These are phyloP conservation scores for Solanum commersonii DNA, from an alignment of 257 asterid genomes.

Conservation along the genomic window DNA sequence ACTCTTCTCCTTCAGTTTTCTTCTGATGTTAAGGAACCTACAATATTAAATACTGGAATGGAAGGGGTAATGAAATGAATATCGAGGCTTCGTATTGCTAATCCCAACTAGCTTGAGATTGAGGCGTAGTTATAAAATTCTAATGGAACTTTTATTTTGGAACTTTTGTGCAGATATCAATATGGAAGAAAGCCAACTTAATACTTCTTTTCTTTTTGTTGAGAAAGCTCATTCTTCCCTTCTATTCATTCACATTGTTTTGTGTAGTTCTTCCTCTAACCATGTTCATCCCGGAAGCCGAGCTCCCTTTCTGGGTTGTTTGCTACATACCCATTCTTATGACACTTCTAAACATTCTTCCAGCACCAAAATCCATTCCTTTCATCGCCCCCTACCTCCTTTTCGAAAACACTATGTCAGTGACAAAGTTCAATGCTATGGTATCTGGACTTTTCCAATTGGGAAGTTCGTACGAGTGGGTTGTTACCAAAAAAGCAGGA, in stretches of 20 bases:
- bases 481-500: slow-evolving; percentile 59
- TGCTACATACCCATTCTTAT: slow-evolving; percentile 50
- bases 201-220: slow-evolving; percentile 55
- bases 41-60: background rate
- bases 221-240: slow-evolving; percentile 65
- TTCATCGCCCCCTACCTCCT: slow-evolving; percentile 65
- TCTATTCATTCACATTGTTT: slow-evolving; percentile 64
- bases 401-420: slow-evolving; percentile 64
- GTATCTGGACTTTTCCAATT: slow-evolving; percentile 53
- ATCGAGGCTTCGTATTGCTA: background rate
- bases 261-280: slow-evolving; percentile 59
- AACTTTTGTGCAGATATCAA: slow-evolving; percentile 34
- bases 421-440: slow-evolving; percentile 71
- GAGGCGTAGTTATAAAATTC: background rate
- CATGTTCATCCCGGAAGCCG: slow-evolving; percentile 60
- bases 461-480: slow-evolving; percentile 69
- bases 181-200: slow-evolving; percentile 62
- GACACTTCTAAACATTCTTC: slow-evolving; percentile 52
- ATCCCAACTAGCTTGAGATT: background rate
- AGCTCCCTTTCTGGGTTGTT: slow-evolving; percentile 54
- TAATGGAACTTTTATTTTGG: background rate
- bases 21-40: background rate
- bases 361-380: slow-evolving; percentile 53
- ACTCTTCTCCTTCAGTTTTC: background rate
- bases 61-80: background rate